These are phyloP conservation scores for Ceratobasidium sp. DNA, from an alignment of 1,284 basidiomycete genomes.

Conservation along the genomic window DNA sequence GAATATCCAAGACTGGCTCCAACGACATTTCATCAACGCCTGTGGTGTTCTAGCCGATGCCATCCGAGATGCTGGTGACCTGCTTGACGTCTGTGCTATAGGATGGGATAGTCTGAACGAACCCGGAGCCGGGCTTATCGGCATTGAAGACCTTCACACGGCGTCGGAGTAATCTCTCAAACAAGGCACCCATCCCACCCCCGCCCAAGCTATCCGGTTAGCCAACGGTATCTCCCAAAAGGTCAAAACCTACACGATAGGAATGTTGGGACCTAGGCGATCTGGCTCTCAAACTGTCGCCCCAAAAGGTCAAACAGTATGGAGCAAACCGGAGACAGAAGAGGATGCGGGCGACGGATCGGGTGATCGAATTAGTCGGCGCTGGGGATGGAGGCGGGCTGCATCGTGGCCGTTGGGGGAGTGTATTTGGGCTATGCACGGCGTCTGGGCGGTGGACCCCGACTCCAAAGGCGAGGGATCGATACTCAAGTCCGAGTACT, in stretches of 20 bases:
- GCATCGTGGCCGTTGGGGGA: conserved; percentile 84
- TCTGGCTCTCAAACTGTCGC: too few species aligned
- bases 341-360: too few species aligned
- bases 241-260: conserved; percentile 89
- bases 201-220: conserved; percentile 85
- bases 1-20: conserved; percentile 96
- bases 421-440: conserved; percentile 94
- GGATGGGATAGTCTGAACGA: conserved; percentile 99
- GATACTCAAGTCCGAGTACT: conserved; percentile 85
- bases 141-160: conserved; percentile 78
- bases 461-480: not conserved
- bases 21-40: conserved; percentile 87
- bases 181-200: conserved; percentile 90
- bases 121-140: conserved; percentile 89
- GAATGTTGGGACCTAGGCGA: conserved; percentile 88
- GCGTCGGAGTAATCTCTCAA: conserved; percentile 79
- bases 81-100: conserved; percentile 91
- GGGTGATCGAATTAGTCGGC: conserved; percentile 50
- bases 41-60: conserved; percentile 81
- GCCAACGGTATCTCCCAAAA: conserved; percentile 90
- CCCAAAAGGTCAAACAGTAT: too few species aligned
- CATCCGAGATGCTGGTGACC: conserved; percentile 78
- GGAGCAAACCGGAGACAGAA: too few species aligned
- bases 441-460: conserved; percentile 92
- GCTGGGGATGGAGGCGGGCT: conserved; percentile 87